Evolutionary conservation across 768 basidiomycete species (phyloP), one percentile per base, ranked within the genome.

Genomic region (Russula compacta): DNA sequence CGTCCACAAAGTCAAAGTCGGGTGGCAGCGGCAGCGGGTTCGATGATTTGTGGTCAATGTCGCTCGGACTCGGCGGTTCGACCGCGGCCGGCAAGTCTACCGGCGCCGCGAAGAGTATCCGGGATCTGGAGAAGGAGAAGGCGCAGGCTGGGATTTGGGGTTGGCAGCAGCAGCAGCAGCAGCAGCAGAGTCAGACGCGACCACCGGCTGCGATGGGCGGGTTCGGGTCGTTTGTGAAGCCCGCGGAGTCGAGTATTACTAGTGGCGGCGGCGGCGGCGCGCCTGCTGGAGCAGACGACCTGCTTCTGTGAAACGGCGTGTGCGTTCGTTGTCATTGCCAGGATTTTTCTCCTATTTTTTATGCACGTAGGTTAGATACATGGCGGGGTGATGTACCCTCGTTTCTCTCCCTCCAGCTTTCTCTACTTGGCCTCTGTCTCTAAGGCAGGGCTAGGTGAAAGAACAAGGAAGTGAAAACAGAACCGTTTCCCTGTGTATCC

Each of bases 101-200:
- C 56, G 48, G 43, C 1, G 43, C 42, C 4, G 17, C 53, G 42
- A 92, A 93, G 78, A 89, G 86, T 47, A 95, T 95, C 69, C 88
- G 88, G 73, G 93, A 92, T 68, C 71, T 97, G 65, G 89, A 92
- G 75, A 85, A 83, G 74, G 93, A 95, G 76, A 93, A 94, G 76
- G 81, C 85, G 3, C 81, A 81, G 70, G 84, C 86, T 21, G 83
- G 82, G 10, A 81, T 97, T 38, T 97, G 94, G 94, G 90, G 87
- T n/a, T n/a, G n/a, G n/a, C n/a, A n/a, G n/a, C n/a, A n/a, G n/a
- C n/a, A n/a, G n/a, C n/a, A n/a, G n/a, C n/a, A n/a, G n/a, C n/a
- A 4, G 60, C 68, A n/a, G 2, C 66, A 66, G 44, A 57, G 51
- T 19, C 56, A 56, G 33, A 32, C 8, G 6, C 69, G 66, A 52